Percentiles rank a stretch among this genome's conserved stretches.
Evolutionary conservation across 164 flowering plant species (phyloP).

Genomic region (Kingdonia uniflora): DNA sequence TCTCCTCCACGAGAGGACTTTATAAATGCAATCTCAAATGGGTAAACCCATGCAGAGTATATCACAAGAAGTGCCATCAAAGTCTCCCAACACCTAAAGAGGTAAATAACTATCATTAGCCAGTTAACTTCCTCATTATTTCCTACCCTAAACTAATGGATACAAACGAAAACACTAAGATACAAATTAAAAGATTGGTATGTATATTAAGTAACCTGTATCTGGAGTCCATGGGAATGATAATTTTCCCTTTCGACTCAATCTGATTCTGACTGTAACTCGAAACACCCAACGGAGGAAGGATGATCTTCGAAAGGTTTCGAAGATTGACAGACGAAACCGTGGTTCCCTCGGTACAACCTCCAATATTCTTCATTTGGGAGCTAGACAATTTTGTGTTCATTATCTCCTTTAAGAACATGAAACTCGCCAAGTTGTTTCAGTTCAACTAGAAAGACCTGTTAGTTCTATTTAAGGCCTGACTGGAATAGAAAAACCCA

Average conservation of each 20-base stretch:
- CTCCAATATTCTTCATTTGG: no score
- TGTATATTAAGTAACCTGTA: slow-evolving; percentile 56
- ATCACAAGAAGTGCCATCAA: slow-evolving; percentile 64
- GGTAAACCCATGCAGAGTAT: slow-evolving; percentile 74
- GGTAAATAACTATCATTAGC: not conserved
- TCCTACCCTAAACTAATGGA: not conserved
- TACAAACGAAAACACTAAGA: not conserved
- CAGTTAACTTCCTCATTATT: no score
- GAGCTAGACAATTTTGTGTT: no score
- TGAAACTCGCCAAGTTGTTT: no score
- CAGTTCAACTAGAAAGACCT: no score
- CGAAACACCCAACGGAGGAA: slow-evolving; percentile 74
- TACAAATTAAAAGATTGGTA: not conserved
- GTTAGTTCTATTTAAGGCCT: no score
- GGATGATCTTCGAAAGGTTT: slow-evolving; percentile 64
- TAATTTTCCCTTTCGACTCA: slow-evolving; percentile 32
- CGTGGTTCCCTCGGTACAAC: not conserved
- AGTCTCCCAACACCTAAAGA: slow-evolving; percentile 81
- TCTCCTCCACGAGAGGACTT: slow-evolving; percentile 20
- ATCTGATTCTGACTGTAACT: slow-evolving; percentile 24
- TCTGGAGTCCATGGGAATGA: slow-evolving; percentile 66
- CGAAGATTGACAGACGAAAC: slow-evolving; percentile 19
- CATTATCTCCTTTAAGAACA: no score
- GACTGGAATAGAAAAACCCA: no score
- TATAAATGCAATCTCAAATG: slow-evolving; percentile 72